phyloP scores from a whole-genome alignment of 345 rosid genomes.

The Lumnitzera littorea region DNA sequence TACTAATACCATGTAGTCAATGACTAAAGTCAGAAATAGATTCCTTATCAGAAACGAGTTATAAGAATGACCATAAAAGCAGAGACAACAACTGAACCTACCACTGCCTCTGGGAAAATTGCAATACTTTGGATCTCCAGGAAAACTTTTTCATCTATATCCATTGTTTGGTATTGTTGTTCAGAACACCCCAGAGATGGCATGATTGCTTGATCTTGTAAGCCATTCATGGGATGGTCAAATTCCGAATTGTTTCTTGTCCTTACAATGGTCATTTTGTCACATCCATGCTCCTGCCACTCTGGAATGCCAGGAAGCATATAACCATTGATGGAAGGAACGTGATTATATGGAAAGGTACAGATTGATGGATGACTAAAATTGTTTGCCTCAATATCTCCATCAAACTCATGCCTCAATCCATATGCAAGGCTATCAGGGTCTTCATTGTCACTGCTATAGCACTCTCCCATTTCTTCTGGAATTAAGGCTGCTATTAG shows the following conservation, averaged over 20 bases:
- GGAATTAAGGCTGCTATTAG: conserved; percentile 78
- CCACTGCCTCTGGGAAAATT: conserved; percentile 69
- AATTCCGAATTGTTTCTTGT: conserved; percentile 32
- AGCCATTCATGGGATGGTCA: conserved; percentile 33
- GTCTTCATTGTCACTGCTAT: conserved; percentile 38
- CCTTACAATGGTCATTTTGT: conserved; percentile 24
- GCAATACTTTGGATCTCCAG: conserved; percentile 83
- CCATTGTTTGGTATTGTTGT: conserved; percentile 50
- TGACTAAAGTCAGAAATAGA: conserved; percentile 1
- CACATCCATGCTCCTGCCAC: conserved; percentile 46
- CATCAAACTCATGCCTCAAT: conserved; percentile 46
- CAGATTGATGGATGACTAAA: conserved; percentile 28
- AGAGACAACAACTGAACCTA: conserved; percentile 25
- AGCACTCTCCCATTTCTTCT: conserved; percentile 43
- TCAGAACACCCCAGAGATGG: conserved; percentile 38
- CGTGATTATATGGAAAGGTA: conserved; percentile 27
- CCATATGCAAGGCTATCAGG: conserved; percentile 41
- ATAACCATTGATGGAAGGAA: conserved; percentile 38
- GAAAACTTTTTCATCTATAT: conserved; percentile 56
- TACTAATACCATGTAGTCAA: background rate
- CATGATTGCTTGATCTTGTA: conserved; percentile 31
- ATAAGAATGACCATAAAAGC: background rate
- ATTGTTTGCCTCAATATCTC: conserved; percentile 51
- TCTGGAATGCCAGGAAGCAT: conserved; percentile 37
- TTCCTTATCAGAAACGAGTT: background rate